Conservation (phyloP, 345 rosid species). For the Salix koriyanagi region DNA sequence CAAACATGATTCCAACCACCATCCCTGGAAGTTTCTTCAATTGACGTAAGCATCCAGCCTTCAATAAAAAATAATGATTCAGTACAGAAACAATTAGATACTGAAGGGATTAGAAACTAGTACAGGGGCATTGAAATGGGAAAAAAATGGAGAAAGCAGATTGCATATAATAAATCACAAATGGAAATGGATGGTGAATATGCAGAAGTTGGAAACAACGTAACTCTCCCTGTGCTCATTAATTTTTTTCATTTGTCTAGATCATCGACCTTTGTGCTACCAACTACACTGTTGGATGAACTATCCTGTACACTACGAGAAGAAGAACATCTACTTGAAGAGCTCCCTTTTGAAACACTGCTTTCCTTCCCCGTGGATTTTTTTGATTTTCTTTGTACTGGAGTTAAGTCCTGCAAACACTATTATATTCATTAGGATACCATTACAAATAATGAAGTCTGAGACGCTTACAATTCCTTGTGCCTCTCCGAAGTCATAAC, state of each 20-base stretch:
- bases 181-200: not conserved
- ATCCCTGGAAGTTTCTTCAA: not conserved
- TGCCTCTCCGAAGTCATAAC: not conserved
- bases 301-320: conserved; percentile 65
- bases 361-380: conserved; percentile 41
- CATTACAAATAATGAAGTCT: not conserved
- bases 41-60: not conserved
- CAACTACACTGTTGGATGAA: conserved; percentile 66
- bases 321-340: conserved; percentile 69
- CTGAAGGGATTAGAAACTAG: not conserved
- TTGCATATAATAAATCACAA: not conserved
- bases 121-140: not conserved
- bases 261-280: conserved; percentile 41
- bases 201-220: conserved; percentile 4
- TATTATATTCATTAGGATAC: not conserved
- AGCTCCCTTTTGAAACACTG: conserved; percentile 42
- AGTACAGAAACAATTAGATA: not conserved
- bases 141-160: not conserved
- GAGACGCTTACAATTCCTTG: not conserved
- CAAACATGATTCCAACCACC: not conserved
- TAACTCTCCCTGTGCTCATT: not conserved
- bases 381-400: conserved; percentile 45
- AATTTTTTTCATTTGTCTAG: conserved; percentile 5
- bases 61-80: not conserved
- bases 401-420: conserved; percentile 47